Evolutionary conservation across 805 yeast genomes (phyloP).

Genomic region (Wickerhamomyces bisporus): DNA sequence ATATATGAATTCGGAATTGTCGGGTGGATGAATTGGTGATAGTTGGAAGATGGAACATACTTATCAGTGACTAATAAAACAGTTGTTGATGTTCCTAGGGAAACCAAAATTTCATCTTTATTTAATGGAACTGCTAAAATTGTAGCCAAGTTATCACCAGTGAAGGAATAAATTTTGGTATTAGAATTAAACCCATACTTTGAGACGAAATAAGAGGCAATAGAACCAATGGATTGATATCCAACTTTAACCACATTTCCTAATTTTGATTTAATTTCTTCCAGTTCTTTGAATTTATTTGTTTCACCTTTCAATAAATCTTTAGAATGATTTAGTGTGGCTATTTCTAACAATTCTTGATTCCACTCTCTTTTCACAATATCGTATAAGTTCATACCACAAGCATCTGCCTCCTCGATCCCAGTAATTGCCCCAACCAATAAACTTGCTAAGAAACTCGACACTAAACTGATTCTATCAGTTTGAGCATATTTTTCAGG

Average conservation of each 20-base stretch:
- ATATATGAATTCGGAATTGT: constrained; percentile 69
- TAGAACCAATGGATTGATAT: constrained; percentile 41
- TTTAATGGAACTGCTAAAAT: constrained; percentile 74
- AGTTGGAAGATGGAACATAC: constrained; percentile 72
- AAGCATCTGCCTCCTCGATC: constrained; percentile 80
- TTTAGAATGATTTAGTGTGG: constrained; percentile 27
- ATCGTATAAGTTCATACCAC: constrained; percentile 90
- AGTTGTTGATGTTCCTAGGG: constrained; percentile 91
- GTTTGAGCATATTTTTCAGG: constrained; percentile 53
- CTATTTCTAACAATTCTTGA: constrained; percentile 45
- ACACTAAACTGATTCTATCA: constrained; percentile 62
- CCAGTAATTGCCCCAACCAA: constrained; percentile 58
- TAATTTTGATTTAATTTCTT: constrained; percentile 43
- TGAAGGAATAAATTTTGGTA: constrained; percentile 69
- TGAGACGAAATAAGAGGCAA: constrained; percentile 54
- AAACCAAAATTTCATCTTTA: constrained; percentile 71
- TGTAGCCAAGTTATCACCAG: constrained; percentile 91
- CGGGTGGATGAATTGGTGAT: constrained; percentile 85
- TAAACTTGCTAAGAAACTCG: constrained; percentile 71
- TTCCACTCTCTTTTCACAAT: constrained; percentile 52
- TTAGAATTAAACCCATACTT: constrained; percentile 57
- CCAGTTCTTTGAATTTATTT: constrained; percentile 4
- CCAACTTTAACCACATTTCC: constrained; percentile 50
- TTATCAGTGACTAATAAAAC: constrained; percentile 74
- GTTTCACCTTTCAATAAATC: constrained; percentile 15